phyloP scores from a whole-genome alignment of 2,329 filamentous ascomycete genomes.

The Periconia sp. region DNA sequence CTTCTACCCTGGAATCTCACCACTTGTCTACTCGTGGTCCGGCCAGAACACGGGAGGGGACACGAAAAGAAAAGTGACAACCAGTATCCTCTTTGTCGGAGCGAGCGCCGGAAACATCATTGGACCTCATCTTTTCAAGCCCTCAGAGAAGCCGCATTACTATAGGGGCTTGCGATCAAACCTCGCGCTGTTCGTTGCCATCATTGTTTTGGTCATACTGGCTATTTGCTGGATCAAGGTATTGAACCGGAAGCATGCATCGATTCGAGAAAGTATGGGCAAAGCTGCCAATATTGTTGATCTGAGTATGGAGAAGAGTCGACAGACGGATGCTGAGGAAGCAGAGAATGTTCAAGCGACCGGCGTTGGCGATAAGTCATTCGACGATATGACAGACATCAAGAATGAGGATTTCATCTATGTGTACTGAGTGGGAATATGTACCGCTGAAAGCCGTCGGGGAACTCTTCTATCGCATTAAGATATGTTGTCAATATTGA shows the following conservation, averaged over 20 bases:
- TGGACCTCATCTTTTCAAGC: slow-evolving; percentile 69
- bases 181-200: slow-evolving; percentile 64
- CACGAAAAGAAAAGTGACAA: slow-evolving; percentile 72
- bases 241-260: slow-evolving; percentile 63
- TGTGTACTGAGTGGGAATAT: slow-evolving; percentile 52
- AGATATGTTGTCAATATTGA: slow-evolving; percentile 49
- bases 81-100: slow-evolving; percentile 69
- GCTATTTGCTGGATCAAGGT: slow-evolving; percentile 57
- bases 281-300: slow-evolving; percentile 66
- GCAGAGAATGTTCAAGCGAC: slow-evolving; percentile 28
- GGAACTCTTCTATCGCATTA: too few species aligned
- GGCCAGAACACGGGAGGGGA: slow-evolving; percentile 70
- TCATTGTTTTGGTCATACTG: slow-evolving; percentile 59
- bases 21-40: slow-evolving; percentile 66
- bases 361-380: slow-evolving; percentile 55
- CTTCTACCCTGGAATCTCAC: slow-evolving; percentile 66
- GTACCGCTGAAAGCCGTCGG: too few species aligned
- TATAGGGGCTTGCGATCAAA: slow-evolving; percentile 64
- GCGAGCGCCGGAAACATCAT: slow-evolving; percentile 71
- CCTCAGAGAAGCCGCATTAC: slow-evolving; percentile 65
- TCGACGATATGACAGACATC: slow-evolving; percentile 66
- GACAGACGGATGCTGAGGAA: slow-evolving; percentile 47
- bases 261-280: slow-evolving; percentile 61
- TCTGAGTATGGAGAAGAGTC: slow-evolving; percentile 61
- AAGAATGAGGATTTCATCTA: slow-evolving; percentile 70